Percentiles rank a stretch among this genome's conserved stretches.
These are phyloP conservation scores for Pleomassaria siparia DNA, from an alignment of 2,329 filamentous ascomycete species.

Conservation along the genomic window DNA sequence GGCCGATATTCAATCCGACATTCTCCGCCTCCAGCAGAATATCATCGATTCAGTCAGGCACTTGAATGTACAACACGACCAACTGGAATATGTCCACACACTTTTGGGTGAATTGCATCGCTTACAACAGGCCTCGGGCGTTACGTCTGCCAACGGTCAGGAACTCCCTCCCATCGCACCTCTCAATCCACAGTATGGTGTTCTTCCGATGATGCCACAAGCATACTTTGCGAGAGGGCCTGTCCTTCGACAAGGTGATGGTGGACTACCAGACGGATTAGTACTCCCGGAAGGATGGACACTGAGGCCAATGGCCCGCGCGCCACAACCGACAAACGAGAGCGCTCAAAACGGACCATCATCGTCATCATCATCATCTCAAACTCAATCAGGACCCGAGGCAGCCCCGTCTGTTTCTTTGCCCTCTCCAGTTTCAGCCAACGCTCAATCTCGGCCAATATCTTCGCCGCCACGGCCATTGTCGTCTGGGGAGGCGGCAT, in stretches of 20 bases:
- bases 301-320: conserved; percentile 33
- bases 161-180: conserved; percentile 29
- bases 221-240: conserved; percentile 36
- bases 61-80: conserved; percentile 35
- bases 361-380: conserved; percentile 4
- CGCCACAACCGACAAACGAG: conserved; percentile 20
- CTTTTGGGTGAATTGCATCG: conserved; percentile 36
- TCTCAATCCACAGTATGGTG: conserved; percentile 20
- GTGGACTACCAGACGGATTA: conserved; percentile 37
- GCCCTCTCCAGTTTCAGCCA: conserved; percentile 1
- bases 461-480: conserved; percentile 3
- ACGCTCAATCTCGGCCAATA: conserved; percentile 7
- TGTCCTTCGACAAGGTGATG: conserved; percentile 36
- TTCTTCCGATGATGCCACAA: conserved; percentile 27
- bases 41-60: conserved; percentile 40
- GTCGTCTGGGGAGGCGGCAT: conserved; percentile 10
- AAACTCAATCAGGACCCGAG: background rate
- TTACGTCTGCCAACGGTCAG: conserved; percentile 24
- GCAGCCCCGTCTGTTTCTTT: background rate
- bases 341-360: conserved; percentile 6
- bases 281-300: conserved; percentile 43
- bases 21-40: conserved; percentile 40
- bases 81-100: conserved; percentile 35
- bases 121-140: conserved; percentile 32
- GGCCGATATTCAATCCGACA: conserved; percentile 38